phyloP scores from a whole-genome alignment of 2,329 filamentous ascomycete genomes.

The Paraphoma sp. region DNA sequence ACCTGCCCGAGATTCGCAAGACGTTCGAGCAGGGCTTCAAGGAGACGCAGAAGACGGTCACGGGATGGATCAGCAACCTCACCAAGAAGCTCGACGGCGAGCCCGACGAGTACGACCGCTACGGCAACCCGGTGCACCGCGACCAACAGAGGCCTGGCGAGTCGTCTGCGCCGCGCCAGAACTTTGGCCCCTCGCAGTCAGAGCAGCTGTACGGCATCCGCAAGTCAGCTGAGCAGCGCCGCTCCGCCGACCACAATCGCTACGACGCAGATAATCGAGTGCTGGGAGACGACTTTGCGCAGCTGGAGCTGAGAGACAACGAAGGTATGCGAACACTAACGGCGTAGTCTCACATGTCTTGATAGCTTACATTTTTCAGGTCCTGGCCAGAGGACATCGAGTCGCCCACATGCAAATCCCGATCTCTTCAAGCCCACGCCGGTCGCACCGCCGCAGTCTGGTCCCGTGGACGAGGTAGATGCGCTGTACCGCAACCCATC shows the following conservation, averaged over 20 bases:
- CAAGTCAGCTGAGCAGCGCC: slow-evolving; percentile 53
- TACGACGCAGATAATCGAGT: slow-evolving; percentile 96
- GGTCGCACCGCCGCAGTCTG: slow-evolving; percentile 59
- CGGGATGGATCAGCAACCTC: slow-evolving; percentile 87
- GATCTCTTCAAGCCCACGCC: slow-evolving; percentile 78
- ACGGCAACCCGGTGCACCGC: slow-evolving; percentile 50
- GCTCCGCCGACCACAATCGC: slow-evolving; percentile 86
- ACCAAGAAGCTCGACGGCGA: slow-evolving; percentile 95
- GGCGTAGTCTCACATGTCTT: neutral
- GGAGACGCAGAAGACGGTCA: slow-evolving; percentile 92
- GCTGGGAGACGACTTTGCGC: slow-evolving; percentile 84
- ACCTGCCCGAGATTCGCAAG: slow-evolving; percentile 89
- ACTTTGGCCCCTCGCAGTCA: slow-evolving; percentile 48
- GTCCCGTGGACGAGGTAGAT: slow-evolving; percentile 79
- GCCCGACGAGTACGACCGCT: slow-evolving; percentile 67
- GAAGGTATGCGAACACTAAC: slow-evolving; percentile 54
- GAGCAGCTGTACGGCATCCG: slow-evolving; percentile 50
- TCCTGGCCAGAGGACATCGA: slow-evolving; percentile 62
- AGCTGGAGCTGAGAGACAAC: slow-evolving; percentile 67
- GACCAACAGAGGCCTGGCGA: slow-evolving; percentile 14
- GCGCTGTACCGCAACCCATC: slow-evolving; percentile 67
- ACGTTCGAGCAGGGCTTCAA: slow-evolving; percentile 93
- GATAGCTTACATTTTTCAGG: slow-evolving; percentile 36
- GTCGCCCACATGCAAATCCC: slow-evolving; percentile 74
- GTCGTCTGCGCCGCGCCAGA: slow-evolving; percentile 43